These are phyloP conservation scores for Epichloe gansuensis DNA, from an alignment of 2,329 filamentous ascomycete genomes.

Conservation along the genomic window DNA sequence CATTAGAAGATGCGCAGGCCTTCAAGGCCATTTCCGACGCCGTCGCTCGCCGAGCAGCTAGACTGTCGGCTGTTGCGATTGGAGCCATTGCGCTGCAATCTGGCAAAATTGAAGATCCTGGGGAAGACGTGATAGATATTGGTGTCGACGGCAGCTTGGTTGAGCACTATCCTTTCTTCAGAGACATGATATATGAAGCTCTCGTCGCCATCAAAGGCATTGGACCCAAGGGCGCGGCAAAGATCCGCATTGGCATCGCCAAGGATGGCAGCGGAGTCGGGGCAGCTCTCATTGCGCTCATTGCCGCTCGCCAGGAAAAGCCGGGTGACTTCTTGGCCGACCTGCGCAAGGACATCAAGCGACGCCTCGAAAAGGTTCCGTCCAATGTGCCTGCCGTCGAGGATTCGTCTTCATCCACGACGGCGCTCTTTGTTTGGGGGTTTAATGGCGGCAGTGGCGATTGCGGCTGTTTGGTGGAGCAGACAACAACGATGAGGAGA, in stretches of 20 bases:
- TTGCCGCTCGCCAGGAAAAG: constrained; percentile 60
- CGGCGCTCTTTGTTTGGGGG: constrained; percentile 21
- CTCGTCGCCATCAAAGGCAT: constrained; percentile 66
- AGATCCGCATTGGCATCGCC: constrained; percentile 86
- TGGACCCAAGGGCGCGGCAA: constrained; percentile 66
- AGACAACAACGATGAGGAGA: constrained; percentile 14
- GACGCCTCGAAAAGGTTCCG: constrained; percentile 22
- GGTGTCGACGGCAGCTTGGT: constrained; percentile 91
- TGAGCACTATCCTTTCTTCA: constrained; percentile 90
- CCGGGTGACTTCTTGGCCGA: constrained; percentile 30
- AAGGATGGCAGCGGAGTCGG: constrained; percentile 83
- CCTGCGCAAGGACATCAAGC: constrained; percentile 27
- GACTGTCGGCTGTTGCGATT: constrained; percentile 78
- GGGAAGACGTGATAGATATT: constrained; percentile 69
- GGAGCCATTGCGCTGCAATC: constrained; percentile 74
- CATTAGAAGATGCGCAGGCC: constrained; percentile 72
- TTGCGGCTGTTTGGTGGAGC: constrained; percentile 27
- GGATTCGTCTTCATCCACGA: constrained; percentile 19
- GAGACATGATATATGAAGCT: constrained; percentile 76
- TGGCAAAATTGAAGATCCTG: constrained; percentile 50
- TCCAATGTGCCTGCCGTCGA: constrained; percentile 17
- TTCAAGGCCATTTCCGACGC: constrained; percentile 75
- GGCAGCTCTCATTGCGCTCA: constrained; percentile 84
- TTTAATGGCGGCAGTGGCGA: constrained; percentile 24
- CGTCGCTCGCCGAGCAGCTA: constrained; percentile 77